phyloP scores from a whole-genome alignment of 2,329 filamentous ascomycete species.

The Penicillium hordei region DNA sequence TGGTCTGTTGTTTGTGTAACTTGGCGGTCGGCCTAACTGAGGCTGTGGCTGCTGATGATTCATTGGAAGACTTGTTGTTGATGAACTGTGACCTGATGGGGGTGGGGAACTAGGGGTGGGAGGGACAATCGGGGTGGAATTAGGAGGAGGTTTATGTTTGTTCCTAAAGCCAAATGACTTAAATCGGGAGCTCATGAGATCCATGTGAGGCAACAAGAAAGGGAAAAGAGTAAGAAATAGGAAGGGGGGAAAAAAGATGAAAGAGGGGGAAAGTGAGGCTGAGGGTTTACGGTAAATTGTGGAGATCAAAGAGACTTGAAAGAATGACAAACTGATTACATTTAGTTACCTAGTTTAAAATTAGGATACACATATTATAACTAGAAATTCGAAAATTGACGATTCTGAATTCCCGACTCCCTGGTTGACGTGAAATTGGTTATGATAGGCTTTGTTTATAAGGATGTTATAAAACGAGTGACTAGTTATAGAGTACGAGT shows the following conservation, averaged over 20 bases:
- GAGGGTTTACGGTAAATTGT: constrained; percentile 14
- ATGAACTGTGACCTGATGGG: constrained; percentile 45
- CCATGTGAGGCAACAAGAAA: constrained; percentile 37
- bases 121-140: constrained; percentile 33
- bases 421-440: too few species aligned
- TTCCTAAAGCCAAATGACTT: constrained; percentile 51
- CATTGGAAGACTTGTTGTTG: constrained; percentile 55
- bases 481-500: too few species aligned
- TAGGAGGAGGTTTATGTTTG: constrained; percentile 32
- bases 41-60: constrained; percentile 40
- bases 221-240: background rate
- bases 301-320: constrained; percentile 18
- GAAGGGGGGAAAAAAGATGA: constrained; percentile 14
- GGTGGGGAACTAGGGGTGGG: constrained; percentile 39
- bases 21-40: constrained; percentile 61
- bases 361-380: background rate
- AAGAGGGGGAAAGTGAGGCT: constrained; percentile 18
- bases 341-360: background rate
- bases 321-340: constrained; percentile 1
- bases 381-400: too few species aligned
- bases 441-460: too few species aligned
- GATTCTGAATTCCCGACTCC: too few species aligned
- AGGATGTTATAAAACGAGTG: too few species aligned
- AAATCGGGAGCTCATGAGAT: constrained; percentile 54
- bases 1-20: constrained; percentile 58